Conservation (phyloP, 2,329 filamentous ascomycete genomes). For the Esteya vermicola region DNA sequence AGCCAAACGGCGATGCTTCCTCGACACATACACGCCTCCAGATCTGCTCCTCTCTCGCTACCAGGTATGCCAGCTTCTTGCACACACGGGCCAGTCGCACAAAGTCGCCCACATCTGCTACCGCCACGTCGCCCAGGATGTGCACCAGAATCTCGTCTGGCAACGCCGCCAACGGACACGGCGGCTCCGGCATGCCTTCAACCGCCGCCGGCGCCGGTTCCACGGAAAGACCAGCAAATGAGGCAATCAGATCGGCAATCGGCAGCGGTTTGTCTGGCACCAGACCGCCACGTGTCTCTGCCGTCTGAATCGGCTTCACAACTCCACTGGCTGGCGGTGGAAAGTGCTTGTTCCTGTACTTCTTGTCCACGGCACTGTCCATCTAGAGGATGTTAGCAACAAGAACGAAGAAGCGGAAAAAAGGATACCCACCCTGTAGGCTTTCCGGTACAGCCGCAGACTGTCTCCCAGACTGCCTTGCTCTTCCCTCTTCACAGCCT, state of each 20-base stretch:
- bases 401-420: neutral
- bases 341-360: constrained; percentile 86
- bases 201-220: constrained; percentile 51
- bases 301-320: constrained; percentile 1
- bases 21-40: constrained; percentile 69
- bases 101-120: constrained; percentile 63
- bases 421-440: constrained; percentile 53
- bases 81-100: constrained; percentile 67
- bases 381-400: constrained; percentile 36
- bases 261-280: constrained; percentile 26
- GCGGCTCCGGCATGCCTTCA: constrained; percentile 56
- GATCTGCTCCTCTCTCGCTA: constrained; percentile 68
- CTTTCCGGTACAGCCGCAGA: constrained; percentile 72
- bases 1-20: constrained; percentile 60
- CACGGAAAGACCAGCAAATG: constrained; percentile 60
- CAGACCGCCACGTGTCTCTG: too few relatives aligned
- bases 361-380: constrained; percentile 69
- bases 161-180: constrained; percentile 64
- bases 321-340: constrained; percentile 38
- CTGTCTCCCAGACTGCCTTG: constrained; percentile 83
- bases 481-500: constrained; percentile 75
- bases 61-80: constrained; percentile 73
- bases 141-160: constrained; percentile 78
- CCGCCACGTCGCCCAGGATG: constrained; percentile 58
- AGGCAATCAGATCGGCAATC: constrained; percentile 55